Conservation (phyloP, 495 filamentous ascomycete species). For the Penicillium ochrochloron region DNA sequence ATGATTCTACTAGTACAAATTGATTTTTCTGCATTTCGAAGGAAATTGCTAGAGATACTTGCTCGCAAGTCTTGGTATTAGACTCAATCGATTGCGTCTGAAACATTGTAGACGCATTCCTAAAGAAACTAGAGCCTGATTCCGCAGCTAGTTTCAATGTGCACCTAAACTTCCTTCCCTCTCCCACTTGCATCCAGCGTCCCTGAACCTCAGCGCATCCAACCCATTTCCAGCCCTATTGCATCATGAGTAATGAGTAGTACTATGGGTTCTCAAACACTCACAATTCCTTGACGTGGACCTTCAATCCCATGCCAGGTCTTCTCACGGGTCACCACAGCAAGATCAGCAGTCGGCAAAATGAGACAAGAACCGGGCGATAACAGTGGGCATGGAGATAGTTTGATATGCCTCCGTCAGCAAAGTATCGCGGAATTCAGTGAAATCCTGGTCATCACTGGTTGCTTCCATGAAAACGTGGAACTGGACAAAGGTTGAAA, state of each 20-base stretch:
- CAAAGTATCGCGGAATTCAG: not conserved
- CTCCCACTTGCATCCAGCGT: not conserved
- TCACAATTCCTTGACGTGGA: not conserved
- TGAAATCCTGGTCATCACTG: not conserved
- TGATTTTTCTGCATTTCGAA: not conserved
- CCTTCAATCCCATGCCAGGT: not conserved
- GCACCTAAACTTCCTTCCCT: not conserved
- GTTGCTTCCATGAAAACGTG: not conserved
- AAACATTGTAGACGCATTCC: no score
- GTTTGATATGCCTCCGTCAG: not conserved
- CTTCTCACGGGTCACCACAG: not conserved
- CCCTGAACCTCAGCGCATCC: not conserved
- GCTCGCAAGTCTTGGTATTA: not conserved
- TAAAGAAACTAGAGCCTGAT: no score
- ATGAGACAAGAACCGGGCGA: not conserved
- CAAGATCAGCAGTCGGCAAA: not conserved
- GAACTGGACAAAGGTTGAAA: not conserved
- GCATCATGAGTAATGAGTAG: not conserved
- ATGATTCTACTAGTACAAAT: constrained; percentile 1
- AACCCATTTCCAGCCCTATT: not conserved
- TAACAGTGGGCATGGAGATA: not conserved
- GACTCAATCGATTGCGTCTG: not conserved
- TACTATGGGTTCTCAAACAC: not conserved
- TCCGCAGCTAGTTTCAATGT: no score
- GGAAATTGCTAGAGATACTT: not conserved